phyloP scores from a whole-genome alignment of 208 protist species.

The Wallacemonas sp. region DNA sequence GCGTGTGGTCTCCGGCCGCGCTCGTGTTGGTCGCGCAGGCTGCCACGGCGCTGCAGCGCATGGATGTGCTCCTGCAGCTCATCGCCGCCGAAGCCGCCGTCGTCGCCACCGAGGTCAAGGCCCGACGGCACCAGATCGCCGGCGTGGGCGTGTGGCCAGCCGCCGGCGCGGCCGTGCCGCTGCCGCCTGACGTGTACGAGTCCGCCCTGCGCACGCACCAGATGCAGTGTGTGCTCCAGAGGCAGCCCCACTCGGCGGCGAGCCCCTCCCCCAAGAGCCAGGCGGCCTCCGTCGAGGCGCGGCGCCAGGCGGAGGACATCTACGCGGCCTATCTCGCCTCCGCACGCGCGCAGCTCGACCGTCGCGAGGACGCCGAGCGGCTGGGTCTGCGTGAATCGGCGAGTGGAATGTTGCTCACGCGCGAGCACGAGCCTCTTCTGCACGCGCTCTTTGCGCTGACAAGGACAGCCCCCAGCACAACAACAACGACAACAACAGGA shows the following conservation, averaged over 20 bases:
- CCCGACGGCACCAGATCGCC: too few species aligned
- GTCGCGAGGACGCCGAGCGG: not conserved
- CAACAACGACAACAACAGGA: too few species aligned
- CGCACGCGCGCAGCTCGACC: slow-evolving; percentile 11
- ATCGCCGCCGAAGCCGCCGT: not conserved
- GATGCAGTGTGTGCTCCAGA: slow-evolving; percentile 1
- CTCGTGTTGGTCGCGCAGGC: slow-evolving; percentile 59
- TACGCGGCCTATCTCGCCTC: slow-evolving; percentile 29
- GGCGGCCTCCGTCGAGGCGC: too few species aligned
- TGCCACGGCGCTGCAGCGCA: slow-evolving; percentile 43
- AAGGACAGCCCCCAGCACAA: not conserved
- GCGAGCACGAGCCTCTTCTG: slow-evolving; percentile 10
- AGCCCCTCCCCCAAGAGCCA: too few species aligned
- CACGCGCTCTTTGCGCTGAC: not conserved
- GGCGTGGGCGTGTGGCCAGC: too few species aligned
- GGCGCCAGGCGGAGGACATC: slow-evolving; percentile 9
- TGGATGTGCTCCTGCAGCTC: slow-evolving; percentile 40
- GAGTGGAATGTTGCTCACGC: not conserved
- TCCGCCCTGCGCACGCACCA: slow-evolving; percentile 27
- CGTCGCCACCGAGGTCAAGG: not conserved
- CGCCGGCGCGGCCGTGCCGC: not conserved
- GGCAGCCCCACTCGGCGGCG: too few species aligned
- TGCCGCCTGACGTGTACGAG: slow-evolving; percentile 60
- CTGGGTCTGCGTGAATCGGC: not conserved
- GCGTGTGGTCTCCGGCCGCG: slow-evolving; percentile 39